Evolutionary conservation across 352 stramenopile genomes (phyloP).

Genomic region (Globisporangium solare): DNA sequence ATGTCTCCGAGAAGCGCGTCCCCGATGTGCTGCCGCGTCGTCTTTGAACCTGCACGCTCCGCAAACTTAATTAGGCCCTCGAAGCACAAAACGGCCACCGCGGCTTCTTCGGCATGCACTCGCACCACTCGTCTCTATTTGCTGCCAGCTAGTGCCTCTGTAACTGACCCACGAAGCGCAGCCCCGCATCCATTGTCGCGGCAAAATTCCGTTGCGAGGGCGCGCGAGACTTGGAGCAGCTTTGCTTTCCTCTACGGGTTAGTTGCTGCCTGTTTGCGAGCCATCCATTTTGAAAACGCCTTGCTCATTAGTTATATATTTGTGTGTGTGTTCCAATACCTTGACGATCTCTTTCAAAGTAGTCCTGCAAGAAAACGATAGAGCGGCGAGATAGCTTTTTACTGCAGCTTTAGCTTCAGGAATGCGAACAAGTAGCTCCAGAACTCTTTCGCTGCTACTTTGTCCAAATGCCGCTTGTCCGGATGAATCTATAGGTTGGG

Average conservation of each 20-base stretch:
- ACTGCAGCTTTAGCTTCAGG: conserved; percentile 79
- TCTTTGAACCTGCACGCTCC: background rate
- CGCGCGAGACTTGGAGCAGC: too few relatives aligned
- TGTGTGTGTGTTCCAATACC: background rate
- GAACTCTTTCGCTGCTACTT: conserved; percentile 86
- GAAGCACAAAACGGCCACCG: background rate
- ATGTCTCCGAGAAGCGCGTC: too few relatives aligned
- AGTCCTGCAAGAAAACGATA: background rate
- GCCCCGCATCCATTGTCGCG: background rate
- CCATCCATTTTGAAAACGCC: background rate
- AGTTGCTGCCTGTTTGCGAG: background rate
- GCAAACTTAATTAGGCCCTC: background rate
- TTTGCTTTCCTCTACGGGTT: too few relatives aligned
- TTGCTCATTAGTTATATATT: background rate
- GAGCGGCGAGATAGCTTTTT: conserved; percentile 12
- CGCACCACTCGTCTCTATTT: background rate
- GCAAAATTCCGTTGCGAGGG: background rate
- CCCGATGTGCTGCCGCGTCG: too few relatives aligned
- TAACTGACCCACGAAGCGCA: conserved; percentile 5
- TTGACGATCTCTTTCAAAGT: background rate
- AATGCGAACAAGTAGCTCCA: conserved; percentile 89
- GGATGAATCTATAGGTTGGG: conserved; percentile 63
- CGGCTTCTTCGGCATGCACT: background rate
- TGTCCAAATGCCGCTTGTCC: conserved; percentile 89
- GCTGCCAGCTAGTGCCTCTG: background rate